These are phyloP conservation scores for Amaranthus palmeri DNA, from an alignment of 148 eudicot species.

Conservation along the genomic window DNA sequence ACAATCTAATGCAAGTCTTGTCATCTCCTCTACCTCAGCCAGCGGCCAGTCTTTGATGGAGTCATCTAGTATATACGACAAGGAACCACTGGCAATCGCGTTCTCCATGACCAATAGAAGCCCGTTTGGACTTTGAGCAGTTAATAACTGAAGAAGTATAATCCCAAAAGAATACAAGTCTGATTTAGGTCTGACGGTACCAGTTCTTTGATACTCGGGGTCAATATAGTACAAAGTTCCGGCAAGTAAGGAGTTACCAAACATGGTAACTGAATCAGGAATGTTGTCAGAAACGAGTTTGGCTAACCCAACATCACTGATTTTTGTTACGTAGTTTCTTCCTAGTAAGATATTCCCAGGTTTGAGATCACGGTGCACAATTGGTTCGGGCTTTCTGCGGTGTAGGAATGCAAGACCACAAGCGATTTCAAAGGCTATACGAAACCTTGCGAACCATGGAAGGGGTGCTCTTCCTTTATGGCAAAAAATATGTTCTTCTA, in stretches of 20 bases:
- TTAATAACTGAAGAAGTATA: constrained; percentile 55
- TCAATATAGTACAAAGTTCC: constrained; percentile 69
- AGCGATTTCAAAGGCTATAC: constrained; percentile 68
- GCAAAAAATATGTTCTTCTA: constrained; percentile 49
- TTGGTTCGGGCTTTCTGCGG: constrained; percentile 59
- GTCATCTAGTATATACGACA: constrained; percentile 52
- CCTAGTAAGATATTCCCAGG: constrained; percentile 70
- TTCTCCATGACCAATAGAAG: constrained; percentile 53
- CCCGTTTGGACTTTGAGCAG: constrained; percentile 62
- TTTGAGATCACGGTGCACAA: constrained; percentile 69
- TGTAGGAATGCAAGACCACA: constrained; percentile 70
- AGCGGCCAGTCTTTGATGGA: constrained; percentile 65
- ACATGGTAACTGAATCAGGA: constrained; percentile 56
- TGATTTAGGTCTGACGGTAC: constrained; percentile 70
- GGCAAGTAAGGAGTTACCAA: constrained; percentile 49
- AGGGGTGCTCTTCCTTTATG: constrained; percentile 35
- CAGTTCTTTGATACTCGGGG: constrained; percentile 84
- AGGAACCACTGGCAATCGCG: constrained; percentile 42
- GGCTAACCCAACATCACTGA: constrained; percentile 73
- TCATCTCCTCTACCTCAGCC: constrained; percentile 51
- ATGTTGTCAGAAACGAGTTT: constrained; percentile 50
- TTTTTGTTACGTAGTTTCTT: constrained; percentile 54
- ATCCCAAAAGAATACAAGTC: constrained; percentile 79
- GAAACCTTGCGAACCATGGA: constrained; percentile 64
- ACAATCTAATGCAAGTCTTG: constrained; percentile 57